Evolutionary conservation across 1,284 basidiomycete species (phyloP), one percentile per base, ranked within the genome.

Genomic region (Polyporus tsugae): DNA sequence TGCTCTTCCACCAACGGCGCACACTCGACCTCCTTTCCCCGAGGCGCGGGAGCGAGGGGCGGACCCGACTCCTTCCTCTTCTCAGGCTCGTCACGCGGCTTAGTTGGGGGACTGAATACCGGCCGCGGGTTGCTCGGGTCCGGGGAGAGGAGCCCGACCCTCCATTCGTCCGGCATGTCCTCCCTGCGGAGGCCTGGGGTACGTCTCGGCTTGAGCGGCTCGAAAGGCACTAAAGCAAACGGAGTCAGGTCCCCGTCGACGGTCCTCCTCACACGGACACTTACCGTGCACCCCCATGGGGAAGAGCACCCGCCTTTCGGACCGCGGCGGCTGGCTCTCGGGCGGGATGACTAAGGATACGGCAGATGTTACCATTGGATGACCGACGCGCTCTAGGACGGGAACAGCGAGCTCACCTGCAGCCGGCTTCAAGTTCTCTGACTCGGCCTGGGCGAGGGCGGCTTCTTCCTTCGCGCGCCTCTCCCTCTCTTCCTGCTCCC

Each of bases 121-220:
- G 58, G 58, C 13, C 38, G 22, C 17, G 17, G 55, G 35, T 58
- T 38, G 35, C 6, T 58, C 55, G 55, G 55, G 55, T 58, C 55
- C 19, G 55, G 55, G 15, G 55, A 58, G 55, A 58, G 55, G 19
- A 58, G 35, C 7, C 55, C 55, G 2, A 38, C 55, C 55, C 55
- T 19, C 55, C 33, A 38, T 6, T 58, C 55, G 7, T 58, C 55
- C 6, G 10, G 33, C 19, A 35, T 36, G 19, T 10, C 19, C 17
- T 33, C 19, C 33, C 55, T 58, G 19, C 33, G 35, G 19, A 6
- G 6, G 13, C 29, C 6, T 15, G 29, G 25, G 13, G 29, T 55
- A 15, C 33, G 29, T 19, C 19, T 55, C n/a, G 53, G 13, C 53
- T 55, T 35, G 15, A 2, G 4, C 36, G 15, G 17, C n/a, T 22